A percentile compares a stretch with the other conserved stretches of the same genome.
These are phyloP conservation scores for Sporormia fimetaria DNA, from an alignment of 495 filamentous ascomycete species.

Conservation along the genomic window DNA sequence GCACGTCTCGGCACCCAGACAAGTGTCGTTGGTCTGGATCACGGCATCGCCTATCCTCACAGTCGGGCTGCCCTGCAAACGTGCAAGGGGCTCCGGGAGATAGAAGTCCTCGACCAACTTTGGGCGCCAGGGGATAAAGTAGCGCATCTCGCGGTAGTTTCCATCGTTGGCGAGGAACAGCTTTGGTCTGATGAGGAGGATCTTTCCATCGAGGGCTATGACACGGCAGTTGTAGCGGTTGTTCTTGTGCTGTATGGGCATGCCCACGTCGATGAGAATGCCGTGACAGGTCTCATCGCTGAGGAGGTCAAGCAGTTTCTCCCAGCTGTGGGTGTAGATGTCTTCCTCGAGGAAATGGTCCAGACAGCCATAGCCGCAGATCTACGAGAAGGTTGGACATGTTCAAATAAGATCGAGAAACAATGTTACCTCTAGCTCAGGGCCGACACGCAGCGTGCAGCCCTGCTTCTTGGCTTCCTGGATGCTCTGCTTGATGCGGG, in stretches of 20 bases:
- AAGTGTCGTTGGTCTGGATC: conserved; percentile 60
- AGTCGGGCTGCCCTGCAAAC: conserved; percentile 48
- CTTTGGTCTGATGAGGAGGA: conserved; percentile 64
- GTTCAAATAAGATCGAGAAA: background rate
- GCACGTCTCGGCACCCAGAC: conserved; percentile 41
- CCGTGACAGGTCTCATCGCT: conserved; percentile 52
- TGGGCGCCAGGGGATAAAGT: conserved; percentile 59
- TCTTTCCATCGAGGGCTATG: conserved; percentile 45
- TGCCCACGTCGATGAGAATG: conserved; percentile 54
- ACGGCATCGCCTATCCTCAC: conserved; percentile 70
- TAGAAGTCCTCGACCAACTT: conserved; percentile 59
- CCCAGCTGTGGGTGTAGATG: too few species aligned
- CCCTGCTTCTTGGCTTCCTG: conserved; percentile 56
- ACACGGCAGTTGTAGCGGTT: conserved; percentile 64
- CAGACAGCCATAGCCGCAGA: conserved; percentile 54
- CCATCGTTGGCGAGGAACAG: conserved; percentile 67
- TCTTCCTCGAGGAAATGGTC: conserved; percentile 58
- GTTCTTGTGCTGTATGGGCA: conserved; percentile 50
- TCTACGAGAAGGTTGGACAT: too few species aligned
- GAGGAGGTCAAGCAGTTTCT: conserved; percentile 36
- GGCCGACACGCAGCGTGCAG: conserved; percentile 64
- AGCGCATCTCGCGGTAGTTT: conserved; percentile 56
- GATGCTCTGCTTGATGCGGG: conserved; percentile 67
- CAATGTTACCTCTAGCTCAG: conserved; percentile 53
- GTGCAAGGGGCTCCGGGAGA: conserved; percentile 52